These are phyloP conservation scores for Aethionema arabicum DNA, from an alignment of 345 rosid species.

Conservation along the genomic window DNA sequence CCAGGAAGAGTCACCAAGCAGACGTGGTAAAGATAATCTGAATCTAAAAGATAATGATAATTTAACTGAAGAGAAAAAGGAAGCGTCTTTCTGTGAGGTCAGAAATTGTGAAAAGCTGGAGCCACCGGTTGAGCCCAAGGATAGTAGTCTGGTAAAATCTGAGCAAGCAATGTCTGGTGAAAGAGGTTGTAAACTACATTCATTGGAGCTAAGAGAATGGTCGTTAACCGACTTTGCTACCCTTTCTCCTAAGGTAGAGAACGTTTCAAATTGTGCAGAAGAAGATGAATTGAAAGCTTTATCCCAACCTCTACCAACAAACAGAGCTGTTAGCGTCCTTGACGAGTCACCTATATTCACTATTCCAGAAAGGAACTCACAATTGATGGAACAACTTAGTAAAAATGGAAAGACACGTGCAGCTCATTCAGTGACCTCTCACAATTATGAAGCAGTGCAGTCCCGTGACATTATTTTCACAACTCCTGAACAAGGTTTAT, in stretches of 20 bases:
- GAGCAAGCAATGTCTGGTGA: slow-evolving; percentile 14
- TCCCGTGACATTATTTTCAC: slow-evolving; percentile 12
- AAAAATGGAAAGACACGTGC: background rate
- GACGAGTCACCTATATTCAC: slow-evolving; percentile 16
- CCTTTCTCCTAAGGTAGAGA: background rate
- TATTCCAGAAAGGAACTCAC: slow-evolving; percentile 18
- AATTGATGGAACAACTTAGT: slow-evolving; percentile 16
- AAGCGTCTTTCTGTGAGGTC: too few relatives aligned
- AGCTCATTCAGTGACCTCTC: slow-evolving; percentile 3
- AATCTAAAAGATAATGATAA: too few relatives aligned
- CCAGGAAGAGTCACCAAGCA: too few relatives aligned
- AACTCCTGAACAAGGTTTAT: slow-evolving; percentile 3
- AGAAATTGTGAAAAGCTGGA: slow-evolving; percentile 10
- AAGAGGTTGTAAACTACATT: slow-evolving; percentile 5
- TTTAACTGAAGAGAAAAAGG: too few relatives aligned
- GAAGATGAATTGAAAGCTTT: slow-evolving; percentile 9
- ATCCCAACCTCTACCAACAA: background rate
- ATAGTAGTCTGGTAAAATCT: background rate
- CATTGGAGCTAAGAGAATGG: slow-evolving; percentile 8
- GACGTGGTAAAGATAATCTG: too few relatives aligned
- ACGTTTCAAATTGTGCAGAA: slow-evolving; percentile 14
- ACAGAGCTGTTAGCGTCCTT: slow-evolving; percentile 2
- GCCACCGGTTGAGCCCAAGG: slow-evolving; percentile 6
- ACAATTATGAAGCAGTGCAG: slow-evolving; percentile 14
- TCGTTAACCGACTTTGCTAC: slow-evolving; percentile 13